These are phyloP conservation scores for Pigoraptor vietnamica DNA, from an alignment of 78 protist genomes.

Conservation along the genomic window DNA sequence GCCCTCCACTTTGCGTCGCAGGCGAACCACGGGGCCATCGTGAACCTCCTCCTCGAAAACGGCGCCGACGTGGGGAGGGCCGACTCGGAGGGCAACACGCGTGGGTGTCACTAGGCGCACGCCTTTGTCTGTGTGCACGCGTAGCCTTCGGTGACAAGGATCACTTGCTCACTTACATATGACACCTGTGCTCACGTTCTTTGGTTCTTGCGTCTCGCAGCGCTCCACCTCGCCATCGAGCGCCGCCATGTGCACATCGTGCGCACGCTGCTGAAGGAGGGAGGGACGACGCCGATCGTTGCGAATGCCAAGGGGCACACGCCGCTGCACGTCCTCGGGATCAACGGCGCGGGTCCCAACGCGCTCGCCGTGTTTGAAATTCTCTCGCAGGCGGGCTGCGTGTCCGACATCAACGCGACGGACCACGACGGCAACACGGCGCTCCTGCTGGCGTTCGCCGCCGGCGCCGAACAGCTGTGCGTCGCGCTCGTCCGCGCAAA, in stretches of 20 bases:
- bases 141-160: no score
- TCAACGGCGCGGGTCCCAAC: neutral
- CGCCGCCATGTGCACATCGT: neutral
- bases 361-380: neutral
- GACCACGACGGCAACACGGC: constrained; percentile 3
- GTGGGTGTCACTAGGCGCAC: neutral
- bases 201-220: no score
- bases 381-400: neutral
- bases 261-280: neutral
- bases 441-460: neutral
- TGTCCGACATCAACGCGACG: neutral
- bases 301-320: neutral
- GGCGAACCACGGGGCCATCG: neutral
- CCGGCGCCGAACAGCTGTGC: neutral
- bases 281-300: neutral
- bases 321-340: neutral
- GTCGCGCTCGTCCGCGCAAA: neutral
- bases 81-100: neutral
- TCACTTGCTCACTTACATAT: neutral
- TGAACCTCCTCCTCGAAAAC: neutral
- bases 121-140: no score
- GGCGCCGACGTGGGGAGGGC: neutral
- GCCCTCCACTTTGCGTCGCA: neutral
- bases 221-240: neutral
- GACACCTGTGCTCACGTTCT: no score